Percentiles rank a stretch among this genome's conserved stretches.
Conservation (phyloP, 2,329 filamentous ascomycete genomes). For the Penicillium nordicum region DNA sequence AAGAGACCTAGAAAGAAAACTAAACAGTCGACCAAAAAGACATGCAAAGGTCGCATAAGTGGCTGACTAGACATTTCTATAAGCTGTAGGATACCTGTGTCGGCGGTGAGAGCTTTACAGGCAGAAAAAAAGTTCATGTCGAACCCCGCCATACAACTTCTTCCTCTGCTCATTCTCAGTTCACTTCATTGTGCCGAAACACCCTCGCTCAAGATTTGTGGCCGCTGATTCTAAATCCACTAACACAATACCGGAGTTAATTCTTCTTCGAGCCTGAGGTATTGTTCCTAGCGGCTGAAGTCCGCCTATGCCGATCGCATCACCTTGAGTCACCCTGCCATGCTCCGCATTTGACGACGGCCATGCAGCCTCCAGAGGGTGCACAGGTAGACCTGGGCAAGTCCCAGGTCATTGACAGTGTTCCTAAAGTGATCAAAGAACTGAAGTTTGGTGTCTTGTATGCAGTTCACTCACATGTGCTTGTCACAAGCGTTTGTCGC, state of each 20-base stretch:
- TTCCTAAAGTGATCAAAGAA: conserved; percentile 87
- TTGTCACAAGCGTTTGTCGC: conserved; percentile 7
- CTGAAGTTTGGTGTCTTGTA: conserved; percentile 93
- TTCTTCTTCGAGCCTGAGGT: not conserved
- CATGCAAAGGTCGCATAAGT: too few species aligned
- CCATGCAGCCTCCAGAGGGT: conserved; percentile 43
- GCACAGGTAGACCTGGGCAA: conserved; percentile 57
- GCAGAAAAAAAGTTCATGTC: conserved; percentile 32
- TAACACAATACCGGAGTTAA: not conserved
- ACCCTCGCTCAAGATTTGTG: not conserved
- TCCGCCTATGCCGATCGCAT: conserved; percentile 22
- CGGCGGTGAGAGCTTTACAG: conserved; percentile 17
- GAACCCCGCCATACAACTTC: conserved; percentile 23
- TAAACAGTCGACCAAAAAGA: too few species aligned
- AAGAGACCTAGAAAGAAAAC: too few species aligned
- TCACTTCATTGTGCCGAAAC: not conserved
- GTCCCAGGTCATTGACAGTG: conserved; percentile 82
- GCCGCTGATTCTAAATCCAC: not conserved
- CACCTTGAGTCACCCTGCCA: conserved; percentile 32
- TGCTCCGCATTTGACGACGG: conserved; percentile 37
- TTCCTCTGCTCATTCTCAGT: conserved; percentile 9
- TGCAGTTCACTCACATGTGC: conserved; percentile 30
- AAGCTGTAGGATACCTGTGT: not conserved
- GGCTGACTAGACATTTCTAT: not conserved
- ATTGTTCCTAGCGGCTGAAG: conserved; percentile 15